Evolutionary conservation across 176 grass and related monocot genomes (phyloP).

Genomic region (Musa schizocarpa): DNA sequence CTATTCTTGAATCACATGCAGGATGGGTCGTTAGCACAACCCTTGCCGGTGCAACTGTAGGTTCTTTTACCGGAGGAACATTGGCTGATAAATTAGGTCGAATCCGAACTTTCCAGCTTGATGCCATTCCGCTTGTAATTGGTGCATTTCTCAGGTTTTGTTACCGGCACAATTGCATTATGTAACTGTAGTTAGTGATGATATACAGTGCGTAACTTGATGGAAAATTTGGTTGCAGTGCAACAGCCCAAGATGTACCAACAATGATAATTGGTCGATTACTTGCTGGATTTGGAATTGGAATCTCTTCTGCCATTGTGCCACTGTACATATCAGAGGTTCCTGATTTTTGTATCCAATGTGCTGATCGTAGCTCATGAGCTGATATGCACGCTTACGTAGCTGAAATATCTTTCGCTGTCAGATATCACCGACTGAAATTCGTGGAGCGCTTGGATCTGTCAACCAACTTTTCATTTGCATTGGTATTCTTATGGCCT

Average conservation of each 20-base stretch:
- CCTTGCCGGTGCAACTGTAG: slow-evolving; percentile 80
- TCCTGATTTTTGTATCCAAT: slow-evolving; percentile 22
- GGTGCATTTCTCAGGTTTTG: slow-evolving; percentile 84
- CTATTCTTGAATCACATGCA: slow-evolving; percentile 13
- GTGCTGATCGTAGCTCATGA: neutral
- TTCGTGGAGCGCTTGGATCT: slow-evolving; percentile 92
- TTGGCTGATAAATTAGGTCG: slow-evolving; percentile 97
- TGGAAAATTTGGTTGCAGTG: slow-evolving; percentile 31
- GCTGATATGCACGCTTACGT: slow-evolving; percentile 1
- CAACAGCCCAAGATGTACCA: slow-evolving; percentile 79
- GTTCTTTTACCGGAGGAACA: slow-evolving; percentile 85
- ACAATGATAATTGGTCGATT: slow-evolving; percentile 90
- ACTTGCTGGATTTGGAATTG: slow-evolving; percentile 92
- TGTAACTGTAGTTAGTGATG: no score
- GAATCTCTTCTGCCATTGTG: slow-evolving; percentile 94
- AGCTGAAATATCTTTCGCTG: slow-evolving; percentile 9
- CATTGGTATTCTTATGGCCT: slow-evolving; percentile 90
- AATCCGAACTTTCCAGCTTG: slow-evolving; percentile 85
- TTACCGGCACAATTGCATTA: neutral
- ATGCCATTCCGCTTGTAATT: slow-evolving; percentile 70
- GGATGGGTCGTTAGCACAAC: slow-evolving; percentile 94
- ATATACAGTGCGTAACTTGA: neutral
- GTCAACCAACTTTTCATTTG: slow-evolving; percentile 98
- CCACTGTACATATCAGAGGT: slow-evolving; percentile 99
- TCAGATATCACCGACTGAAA: slow-evolving; percentile 99